Percentiles rank a stretch among this genome's conserved stretches.
These are phyloP conservation scores for Lodderomyces orthopsilosis DNA, from an alignment of 1,139 yeast species.

Conservation along the genomic window DNA sequence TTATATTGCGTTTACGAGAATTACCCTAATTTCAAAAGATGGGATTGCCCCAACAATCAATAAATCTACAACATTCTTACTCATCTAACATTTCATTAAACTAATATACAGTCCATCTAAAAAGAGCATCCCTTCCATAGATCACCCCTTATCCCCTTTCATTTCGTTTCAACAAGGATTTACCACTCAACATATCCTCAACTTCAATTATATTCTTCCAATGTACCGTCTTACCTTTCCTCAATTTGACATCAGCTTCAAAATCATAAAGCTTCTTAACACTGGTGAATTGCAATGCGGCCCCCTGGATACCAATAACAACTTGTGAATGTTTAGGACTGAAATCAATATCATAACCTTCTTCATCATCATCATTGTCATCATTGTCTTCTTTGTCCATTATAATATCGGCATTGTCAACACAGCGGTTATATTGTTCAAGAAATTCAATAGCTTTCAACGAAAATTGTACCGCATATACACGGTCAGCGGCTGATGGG, in stretches of 20 bases:
- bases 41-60: too few species aligned
- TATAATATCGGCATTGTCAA: conserved; percentile 6
- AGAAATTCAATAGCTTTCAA: conserved; percentile 68
- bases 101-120: neutral
- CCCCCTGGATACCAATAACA: conserved; percentile 70
- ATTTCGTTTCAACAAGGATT: conserved; percentile 46
- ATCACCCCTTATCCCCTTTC: conserved; percentile 5
- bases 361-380: conserved; percentile 9
- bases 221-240: conserved; percentile 68
- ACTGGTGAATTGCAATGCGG: conserved; percentile 54
- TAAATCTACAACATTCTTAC: too few species aligned
- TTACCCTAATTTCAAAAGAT: too few species aligned
- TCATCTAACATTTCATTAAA: neutral
- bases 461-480: conserved; percentile 67
- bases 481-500: conserved; percentile 79
- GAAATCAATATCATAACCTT: conserved; percentile 7
- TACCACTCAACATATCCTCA: conserved; percentile 70
- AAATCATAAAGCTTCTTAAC: conserved; percentile 53
- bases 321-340: conserved; percentile 37
- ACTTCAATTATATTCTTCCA: conserved; percentile 62
- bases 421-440: conserved; percentile 38
- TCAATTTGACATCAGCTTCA: conserved; percentile 56
- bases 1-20: too few species aligned
- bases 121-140: neutral
- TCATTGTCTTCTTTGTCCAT: neutral